Base-by-base conservation (phyloP, 805 yeast species). In the Metschnikowia santaceciliae region DNA sequence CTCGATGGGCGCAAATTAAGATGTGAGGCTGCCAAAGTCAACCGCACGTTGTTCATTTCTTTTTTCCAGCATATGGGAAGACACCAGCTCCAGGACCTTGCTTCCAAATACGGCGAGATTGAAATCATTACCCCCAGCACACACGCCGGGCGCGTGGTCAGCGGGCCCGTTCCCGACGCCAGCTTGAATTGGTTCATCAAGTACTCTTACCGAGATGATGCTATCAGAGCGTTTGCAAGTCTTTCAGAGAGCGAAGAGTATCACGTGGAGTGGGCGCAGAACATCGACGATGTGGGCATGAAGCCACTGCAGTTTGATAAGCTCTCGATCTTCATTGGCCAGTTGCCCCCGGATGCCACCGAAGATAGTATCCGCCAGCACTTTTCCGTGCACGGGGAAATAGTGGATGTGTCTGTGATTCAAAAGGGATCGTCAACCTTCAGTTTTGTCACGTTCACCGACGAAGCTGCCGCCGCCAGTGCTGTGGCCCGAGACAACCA, bases 11-110 rank as follows among this genome's bases (percentile, higher is more conserved):
- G 96, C 64, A 73, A 81, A 3, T 80, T 92, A 41, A 78, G 97
- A 50, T 88, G 96, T 69, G 97, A 92, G 68, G 84, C 84, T 17
- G 98, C 98, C 0, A 84, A 87, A 61, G 96, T 91, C 42, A 92
- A 91, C 67, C 77, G 97, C 56, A 91, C 97, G 13, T 71, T 92
- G 39, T 87, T 81, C 63, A 65, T 90, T 42, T 68, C 82, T 1
- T 66, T 74, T 4, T 54, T 59, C 10, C 51, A 54, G 13, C 53
- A 48, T 2, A 41, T 66, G 14, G 51, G 59, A 10, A 72, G 69
- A 14, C 56, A 52, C 15, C 66, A 70, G 5, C 68, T 87, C 23
- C 65, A 62, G 39, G 61, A 63, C 1, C 56, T 73, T 23, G 66
- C 85, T 47, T 62, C 67, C 5, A 64, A 72, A 39, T 90, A 76